Base-by-base conservation (phyloP, 345 rosid genomes). In the Carallia brachiata region DNA sequence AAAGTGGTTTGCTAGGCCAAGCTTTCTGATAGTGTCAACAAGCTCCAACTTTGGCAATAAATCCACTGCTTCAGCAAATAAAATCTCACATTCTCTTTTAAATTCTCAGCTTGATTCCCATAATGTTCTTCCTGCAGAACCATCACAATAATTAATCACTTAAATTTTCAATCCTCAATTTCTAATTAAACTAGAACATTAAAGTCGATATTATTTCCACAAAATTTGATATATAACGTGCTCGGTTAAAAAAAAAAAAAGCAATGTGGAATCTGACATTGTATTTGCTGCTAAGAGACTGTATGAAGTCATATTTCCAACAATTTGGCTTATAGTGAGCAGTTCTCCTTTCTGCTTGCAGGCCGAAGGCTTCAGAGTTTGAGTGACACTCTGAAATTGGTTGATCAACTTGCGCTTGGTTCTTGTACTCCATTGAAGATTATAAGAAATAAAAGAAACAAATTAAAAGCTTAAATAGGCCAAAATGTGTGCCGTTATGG, bases 311-410 rank as follows among this genome's bases (percentile, higher is more conserved):
- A 61, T 77, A 72, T 36, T 77, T 77, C 90, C 90, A 84, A 36
- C 81, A 76, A 76, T 67, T 82, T 6, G 90, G 85, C 64, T 77
- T 81, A 64, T 86, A 86, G 69, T 75, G 70, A 53, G 86, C 81
- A 4, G 86, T 80, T 48, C 86, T 69, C 63, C 86, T 77, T 37
- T 67, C 66, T 1, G 64, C 76, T 28, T 1, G 17, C 7, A 17
- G 37, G 6, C 58, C 63, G 53, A 27, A 6, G 30, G 48, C 70
- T 67, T 62, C 60, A 52, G 61, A 64, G n/a, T 56, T 52, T 7
- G 48, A 47, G 31, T 50, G 52, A n/a, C 4, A 15, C n/a, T 56
- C 36, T n/a, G 40, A 28, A 55, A 67, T 2, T 57, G 7, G 54
- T 27, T 18, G 54, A 8, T 17, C 28, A 17, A 1, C 23, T 57